Base-by-base conservation (phyloP, 2,329 filamentous ascomycete species). In the Alternaria postmessia region DNA sequence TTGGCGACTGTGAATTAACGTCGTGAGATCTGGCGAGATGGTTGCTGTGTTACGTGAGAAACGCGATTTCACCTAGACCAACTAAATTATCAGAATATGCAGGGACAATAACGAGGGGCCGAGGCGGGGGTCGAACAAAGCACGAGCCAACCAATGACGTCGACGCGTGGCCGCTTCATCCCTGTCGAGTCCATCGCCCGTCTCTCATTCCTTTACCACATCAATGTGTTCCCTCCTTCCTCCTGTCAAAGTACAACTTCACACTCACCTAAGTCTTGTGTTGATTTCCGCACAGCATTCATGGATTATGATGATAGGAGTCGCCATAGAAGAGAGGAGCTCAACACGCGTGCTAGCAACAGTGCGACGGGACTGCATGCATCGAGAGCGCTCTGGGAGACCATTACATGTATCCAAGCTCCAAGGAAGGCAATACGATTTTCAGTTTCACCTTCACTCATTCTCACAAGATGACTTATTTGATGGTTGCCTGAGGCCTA, bases 121-220 rank as follows among this genome's bases (percentile, higher is more conserved):
- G 42, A 34, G 22, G 24, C 49, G 48, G 49, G 55, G 55, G 49
- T 47, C 47, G 44, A 20, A n/a, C 4, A 18, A 32, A n/a, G 55
- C 55, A 46, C 42, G 39, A 42, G 16, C 55, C 55, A 34, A 16
- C 55, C 55, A 34, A 58, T 54, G 55, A 54, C 55, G 55, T 58
- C 51, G 55, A 44, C 42, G 55, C 41, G 34, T 32, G 24, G 7
- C 30, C 16, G 7, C 32, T 16, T 24, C 34, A 24, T 30, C 11
- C 26, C 20, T 9, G 32, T 24, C 26, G 4, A 22, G 8, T 16
- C 16, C 12, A 14, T 47, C 16, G 18, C 30, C 36, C 46, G 7
- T 38, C 28, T 8, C 20, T 18, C 22, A 34, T 18, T 18, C 16
- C 36, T 43, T 51, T 26, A 12, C 11, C 18, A 26, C 24, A 5